Conservation (phyloP, 1,284 basidiomycete species). For the Heterobasidion annosum region DNA sequence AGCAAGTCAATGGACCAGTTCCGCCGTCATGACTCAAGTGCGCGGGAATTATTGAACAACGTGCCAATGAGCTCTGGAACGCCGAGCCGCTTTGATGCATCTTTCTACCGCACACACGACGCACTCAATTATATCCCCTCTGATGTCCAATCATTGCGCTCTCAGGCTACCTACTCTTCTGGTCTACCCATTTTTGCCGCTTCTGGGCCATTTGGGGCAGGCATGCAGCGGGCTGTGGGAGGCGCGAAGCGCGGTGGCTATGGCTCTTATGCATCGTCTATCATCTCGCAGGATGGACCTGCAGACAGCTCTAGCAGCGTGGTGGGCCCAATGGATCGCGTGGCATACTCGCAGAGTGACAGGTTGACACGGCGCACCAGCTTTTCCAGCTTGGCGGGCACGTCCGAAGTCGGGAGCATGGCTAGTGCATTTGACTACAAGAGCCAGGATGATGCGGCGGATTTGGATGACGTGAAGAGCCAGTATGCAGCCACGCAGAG, state of each 20-base stretch:
- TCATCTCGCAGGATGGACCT: conserved; percentile 82
- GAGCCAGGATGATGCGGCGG: conserved; percentile 71
- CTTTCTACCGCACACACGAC: conserved; percentile 94
- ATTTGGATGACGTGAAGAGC: conserved; percentile 76
- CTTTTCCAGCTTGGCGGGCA: conserved; percentile 67
- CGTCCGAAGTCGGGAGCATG: conserved; percentile 69
- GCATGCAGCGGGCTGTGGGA: conserved; percentile 43
- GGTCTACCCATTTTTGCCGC: conserved; percentile 80
- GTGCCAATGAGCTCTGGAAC: conserved; percentile 62
- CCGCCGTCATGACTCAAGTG: conserved; percentile 82
- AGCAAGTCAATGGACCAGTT: conserved; percentile 86
- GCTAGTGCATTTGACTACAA: conserved; percentile 71
- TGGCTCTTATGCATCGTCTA: conserved; percentile 82
- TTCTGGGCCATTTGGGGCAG: conserved; percentile 59
- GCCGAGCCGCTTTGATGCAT: conserved; percentile 86
- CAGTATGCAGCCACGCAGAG: conserved; percentile 77
- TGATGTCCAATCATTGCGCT: conserved; percentile 88
- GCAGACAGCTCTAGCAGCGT: conserved; percentile 54
- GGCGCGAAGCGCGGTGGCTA: conserved; percentile 69
- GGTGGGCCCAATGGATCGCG: conserved; percentile 37
- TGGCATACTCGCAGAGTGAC: conserved; percentile 80
- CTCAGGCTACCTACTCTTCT: conserved; percentile 89
- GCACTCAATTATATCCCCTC: conserved; percentile 91
- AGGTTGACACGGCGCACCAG: conserved; percentile 59
- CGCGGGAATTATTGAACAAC: conserved; percentile 54